These are phyloP conservation scores for Spongispora temasekensis DNA, from an alignment of 1,284 basidiomycete species.

Conservation along the genomic window DNA sequence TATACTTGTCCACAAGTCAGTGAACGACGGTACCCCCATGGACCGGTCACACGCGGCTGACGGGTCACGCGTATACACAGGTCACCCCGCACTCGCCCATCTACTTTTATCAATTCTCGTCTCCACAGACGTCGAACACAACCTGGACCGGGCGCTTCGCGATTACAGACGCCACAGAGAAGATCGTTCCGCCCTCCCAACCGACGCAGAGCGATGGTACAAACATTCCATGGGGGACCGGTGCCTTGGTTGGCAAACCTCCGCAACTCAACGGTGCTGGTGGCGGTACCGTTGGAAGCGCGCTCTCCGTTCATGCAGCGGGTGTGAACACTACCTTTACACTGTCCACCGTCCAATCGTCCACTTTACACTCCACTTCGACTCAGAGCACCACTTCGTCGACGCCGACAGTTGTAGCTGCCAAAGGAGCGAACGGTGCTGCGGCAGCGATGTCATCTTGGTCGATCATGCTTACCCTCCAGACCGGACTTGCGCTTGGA, in stretches of 20 bases:
- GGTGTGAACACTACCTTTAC: too few species aligned
- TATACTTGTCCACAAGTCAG: slow-evolving; percentile 71
- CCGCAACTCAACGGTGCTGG: neutral
- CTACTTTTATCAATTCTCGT: slow-evolving; percentile 80
- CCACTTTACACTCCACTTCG: neutral
- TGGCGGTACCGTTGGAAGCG: neutral
- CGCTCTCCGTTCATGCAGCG: too few species aligned
- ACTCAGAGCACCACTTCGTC: neutral
- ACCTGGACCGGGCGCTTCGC: slow-evolving; percentile 84
- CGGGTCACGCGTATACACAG: slow-evolving; percentile 28
- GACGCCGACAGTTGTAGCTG: neutral
- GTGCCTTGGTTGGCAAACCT: slow-evolving; percentile 53
- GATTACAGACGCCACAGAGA: slow-evolving; percentile 59
- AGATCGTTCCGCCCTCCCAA: slow-evolving; percentile 52
- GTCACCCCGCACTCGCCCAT: slow-evolving; percentile 71
- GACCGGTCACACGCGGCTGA: neutral
- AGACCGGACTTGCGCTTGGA: slow-evolving; percentile 18
- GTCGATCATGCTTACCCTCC: slow-evolving; percentile 10
- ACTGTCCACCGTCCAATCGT: too few species aligned
- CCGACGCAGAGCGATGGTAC: slow-evolving; percentile 53
- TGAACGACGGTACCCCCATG: neutral
- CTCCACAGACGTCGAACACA: slow-evolving; percentile 42
- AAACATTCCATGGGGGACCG: slow-evolving; percentile 70
- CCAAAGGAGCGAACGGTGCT: slow-evolving; percentile 12
- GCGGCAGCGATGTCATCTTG: neutral